Base-by-base conservation (phyloP, 441 rosid species). In the Cnidoscolus chayamansa region DNA sequence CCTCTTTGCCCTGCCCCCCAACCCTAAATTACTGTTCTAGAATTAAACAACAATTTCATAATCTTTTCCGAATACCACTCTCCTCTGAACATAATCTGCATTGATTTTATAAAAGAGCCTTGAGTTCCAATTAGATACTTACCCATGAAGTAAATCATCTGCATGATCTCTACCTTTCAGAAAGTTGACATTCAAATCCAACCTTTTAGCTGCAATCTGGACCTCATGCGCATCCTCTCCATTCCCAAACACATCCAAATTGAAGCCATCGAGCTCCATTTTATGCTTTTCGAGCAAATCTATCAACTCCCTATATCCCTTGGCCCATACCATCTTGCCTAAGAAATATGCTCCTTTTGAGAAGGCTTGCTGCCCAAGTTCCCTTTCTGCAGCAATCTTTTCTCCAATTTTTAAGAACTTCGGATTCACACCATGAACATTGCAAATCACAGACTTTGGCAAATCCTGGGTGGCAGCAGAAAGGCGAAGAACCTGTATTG, bases 281-380 rank as follows among this genome's bases (percentile, higher is more conserved):
- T 87, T 89, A 80, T 88, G 93, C 79, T 83, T 89, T 53, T 89
- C 84, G 63, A 92, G 81, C 78, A 94, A 83, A 87, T 94, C 93
- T 73, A 94, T 86, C 80, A 94, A 83, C 79, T 94, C 99, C 71
- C 82, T 85, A 87, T 94, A 94, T 66, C 99, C 99, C 86, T 94
- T 94, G 64, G 99, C 99, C 99, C 99, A 94, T 65, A 94, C 98
- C 98, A 94, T 89, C 86, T 94, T 94, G 55, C 97, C 99, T 65
- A 94, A 82, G 78, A 94, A 94, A 78, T 94, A 94, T 50, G 97
- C 99, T 71, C 94, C 99, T 79, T 92, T 90, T 43, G 97, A 92
- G 82, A 94, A 92, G 63, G 97, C 89, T 81, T 89, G 87, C 84
- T 90, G 92, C 70, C 99, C 99, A 56, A 84, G 93, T 70, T 90